phyloP scores from a whole-genome alignment of 2,329 filamentous ascomycete species.

The Myotisia sp. region DNA sequence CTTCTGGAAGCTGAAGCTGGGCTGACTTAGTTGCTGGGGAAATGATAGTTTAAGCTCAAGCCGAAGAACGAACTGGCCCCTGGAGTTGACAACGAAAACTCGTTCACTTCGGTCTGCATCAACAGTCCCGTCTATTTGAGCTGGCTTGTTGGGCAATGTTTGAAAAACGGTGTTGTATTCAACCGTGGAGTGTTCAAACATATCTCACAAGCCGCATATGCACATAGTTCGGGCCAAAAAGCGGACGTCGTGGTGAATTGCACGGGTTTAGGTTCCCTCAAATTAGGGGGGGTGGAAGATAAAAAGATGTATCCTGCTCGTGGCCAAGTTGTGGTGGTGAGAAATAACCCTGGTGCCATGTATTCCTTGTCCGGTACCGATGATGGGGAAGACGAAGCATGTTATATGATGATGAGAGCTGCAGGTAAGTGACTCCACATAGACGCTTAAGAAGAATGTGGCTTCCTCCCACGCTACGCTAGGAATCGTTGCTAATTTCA shows the following conservation, averaged over 20 bases:
- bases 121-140: slow-evolving; percentile 80
- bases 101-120: slow-evolving; percentile 77
- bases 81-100: slow-evolving; percentile 56
- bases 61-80: slow-evolving; percentile 42
- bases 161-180: slow-evolving; percentile 55
- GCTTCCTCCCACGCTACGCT: neutral
- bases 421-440: slow-evolving; percentile 17
- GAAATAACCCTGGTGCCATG: slow-evolving; percentile 64
- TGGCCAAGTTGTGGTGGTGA: slow-evolving; percentile 70
- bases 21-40: neutral
- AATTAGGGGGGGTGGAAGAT: slow-evolving; percentile 71
- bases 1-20: neutral
- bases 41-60: slow-evolving; percentile 49
- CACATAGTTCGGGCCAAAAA: slow-evolving; percentile 43
- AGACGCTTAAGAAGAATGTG: no score
- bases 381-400: slow-evolving; percentile 55
- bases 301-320: slow-evolving; percentile 57
- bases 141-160: slow-evolving; percentile 69
- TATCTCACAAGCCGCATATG: slow-evolving; percentile 51
- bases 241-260: slow-evolving; percentile 70
- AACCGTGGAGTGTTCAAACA: slow-evolving; percentile 52
- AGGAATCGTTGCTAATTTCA: neutral
- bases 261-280: slow-evolving; percentile 61
- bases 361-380: slow-evolving; percentile 55
- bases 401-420: slow-evolving; percentile 73